Evolutionary conservation across 2,329 filamentous ascomycete genomes (phyloP).

Genomic region (Colletotrichum caudatum): DNA sequence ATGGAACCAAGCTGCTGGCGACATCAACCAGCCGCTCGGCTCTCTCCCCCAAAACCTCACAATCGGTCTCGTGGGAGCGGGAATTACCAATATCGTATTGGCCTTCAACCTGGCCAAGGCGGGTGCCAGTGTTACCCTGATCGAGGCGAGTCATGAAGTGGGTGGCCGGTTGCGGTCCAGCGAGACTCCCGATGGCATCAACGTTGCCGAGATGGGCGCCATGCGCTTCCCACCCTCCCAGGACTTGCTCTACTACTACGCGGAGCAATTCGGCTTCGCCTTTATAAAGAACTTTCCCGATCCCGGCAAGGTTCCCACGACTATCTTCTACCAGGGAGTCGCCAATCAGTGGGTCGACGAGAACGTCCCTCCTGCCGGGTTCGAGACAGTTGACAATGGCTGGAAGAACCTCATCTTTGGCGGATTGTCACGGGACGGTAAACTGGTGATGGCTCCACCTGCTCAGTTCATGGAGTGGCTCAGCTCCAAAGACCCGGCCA

Average conservation of each 20-base stretch:
- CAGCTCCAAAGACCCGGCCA: not conserved
- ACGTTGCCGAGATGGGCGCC: constrained; percentile 28
- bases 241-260: constrained; percentile 29
- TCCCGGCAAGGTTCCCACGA: constrained; percentile 20
- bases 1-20: constrained; percentile 21
- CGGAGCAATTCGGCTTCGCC: constrained; percentile 12
- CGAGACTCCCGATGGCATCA: constrained; percentile 13
- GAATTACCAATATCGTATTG: not conserved
- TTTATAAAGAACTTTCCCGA: constrained; percentile 27
- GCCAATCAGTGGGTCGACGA: not conserved
- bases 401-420: not conserved
- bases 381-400: not conserved
- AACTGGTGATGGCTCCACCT: not conserved
- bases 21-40: not conserved
- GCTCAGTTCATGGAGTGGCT: not conserved
- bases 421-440: not conserved
- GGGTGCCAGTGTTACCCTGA: not conserved
- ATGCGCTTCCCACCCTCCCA: constrained; percentile 25
- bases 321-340: not conserved
- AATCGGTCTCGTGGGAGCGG: not conserved
- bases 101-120: not conserved
- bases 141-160: not conserved
- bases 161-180: not conserved
- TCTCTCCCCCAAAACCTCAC: not conserved
- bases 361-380: not conserved